These are phyloP conservation scores for Coemansia brasiliensis DNA, from an alignment of 192 early-diverging fungal genomes.

Conservation along the genomic window DNA sequence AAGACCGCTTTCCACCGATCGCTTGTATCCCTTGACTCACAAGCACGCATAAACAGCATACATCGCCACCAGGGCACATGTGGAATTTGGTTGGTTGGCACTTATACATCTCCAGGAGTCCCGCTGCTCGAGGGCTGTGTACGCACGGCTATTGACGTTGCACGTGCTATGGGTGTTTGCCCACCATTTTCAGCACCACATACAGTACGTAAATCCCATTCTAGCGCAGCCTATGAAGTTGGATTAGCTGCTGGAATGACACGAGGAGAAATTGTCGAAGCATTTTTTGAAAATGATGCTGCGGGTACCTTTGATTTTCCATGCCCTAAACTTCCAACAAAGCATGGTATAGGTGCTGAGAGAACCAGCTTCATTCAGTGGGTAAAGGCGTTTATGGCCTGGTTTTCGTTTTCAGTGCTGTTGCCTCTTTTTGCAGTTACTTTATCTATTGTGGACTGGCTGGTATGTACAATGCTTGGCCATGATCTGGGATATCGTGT, in stretches of 20 bases:
- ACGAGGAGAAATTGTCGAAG: constrained; percentile 38
- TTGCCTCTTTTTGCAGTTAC: constrained; percentile 14
- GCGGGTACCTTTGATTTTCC: constrained; percentile 26
- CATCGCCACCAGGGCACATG: constrained; percentile 35
- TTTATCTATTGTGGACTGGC: neutral
- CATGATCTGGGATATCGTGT: constrained; percentile 12
- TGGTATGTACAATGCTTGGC: constrained; percentile 17
- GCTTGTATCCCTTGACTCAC: constrained; percentile 58
- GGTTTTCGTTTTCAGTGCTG: constrained; percentile 18
- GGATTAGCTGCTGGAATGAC: constrained; percentile 30
- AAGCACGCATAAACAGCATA: constrained; percentile 52
- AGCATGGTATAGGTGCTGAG: neutral
- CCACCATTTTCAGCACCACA: constrained; percentile 26
- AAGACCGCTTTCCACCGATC: constrained; percentile 59
- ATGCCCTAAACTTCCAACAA: neutral
- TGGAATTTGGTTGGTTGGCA: constrained; percentile 60
- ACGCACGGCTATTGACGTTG: constrained; percentile 58
- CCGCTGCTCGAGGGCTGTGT: constrained; percentile 66
- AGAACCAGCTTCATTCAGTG: neutral
- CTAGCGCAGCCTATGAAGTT: constrained; percentile 21
- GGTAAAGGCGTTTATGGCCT: constrained; percentile 14
- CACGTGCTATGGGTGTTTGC: constrained; percentile 29
- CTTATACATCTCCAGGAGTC: constrained; percentile 62
- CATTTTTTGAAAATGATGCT: constrained; percentile 35
- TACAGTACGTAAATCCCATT: constrained; percentile 5